Conservation (phyloP, 2,329 filamentous ascomycete species). For the Xylariales sp. region DNA sequence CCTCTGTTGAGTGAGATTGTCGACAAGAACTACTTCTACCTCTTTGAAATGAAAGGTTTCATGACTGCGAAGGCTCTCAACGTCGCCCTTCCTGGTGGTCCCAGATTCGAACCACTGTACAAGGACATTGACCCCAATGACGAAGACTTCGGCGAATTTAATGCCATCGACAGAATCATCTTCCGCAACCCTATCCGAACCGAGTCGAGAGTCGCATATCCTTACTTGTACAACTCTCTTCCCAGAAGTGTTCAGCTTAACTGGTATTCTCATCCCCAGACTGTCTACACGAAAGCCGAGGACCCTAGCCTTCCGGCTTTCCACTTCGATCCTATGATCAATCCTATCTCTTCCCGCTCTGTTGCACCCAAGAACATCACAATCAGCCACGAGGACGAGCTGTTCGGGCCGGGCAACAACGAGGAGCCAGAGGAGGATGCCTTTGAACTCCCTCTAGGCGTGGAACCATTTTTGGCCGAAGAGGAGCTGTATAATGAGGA, state of each 20-base stretch:
- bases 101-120: constrained; percentile 93
- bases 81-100: constrained; percentile 94
- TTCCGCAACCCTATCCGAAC: constrained; percentile 93
- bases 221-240: constrained; percentile 93
- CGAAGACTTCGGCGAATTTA: constrained; percentile 99
- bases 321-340: constrained; percentile 97
- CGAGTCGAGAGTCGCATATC: constrained; percentile 91
- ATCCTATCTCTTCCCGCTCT: constrained; percentile 92
- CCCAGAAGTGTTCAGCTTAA: constrained; percentile 89
- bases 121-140: constrained; percentile 99
- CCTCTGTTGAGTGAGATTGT: constrained; percentile 88
- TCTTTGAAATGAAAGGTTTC: constrained; percentile 94
- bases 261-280: constrained; percentile 91
- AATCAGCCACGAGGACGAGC: constrained; percentile 85
- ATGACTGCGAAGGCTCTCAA: constrained; percentile 95
- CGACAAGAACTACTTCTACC: constrained; percentile 96
- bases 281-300: constrained; percentile 84
- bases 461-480: constrained; percentile 85
- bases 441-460: constrained; percentile 74
- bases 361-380: constrained; percentile 94
- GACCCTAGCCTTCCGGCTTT: constrained; percentile 89
- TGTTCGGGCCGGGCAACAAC: constrained; percentile 79
- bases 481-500: constrained; percentile 87
- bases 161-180: constrained; percentile 98
- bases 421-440: constrained; percentile 72